Evolutionary conservation across 306 rosid genomes (phyloP).

Genomic region (Pterocarpus macrocarpus): DNA sequence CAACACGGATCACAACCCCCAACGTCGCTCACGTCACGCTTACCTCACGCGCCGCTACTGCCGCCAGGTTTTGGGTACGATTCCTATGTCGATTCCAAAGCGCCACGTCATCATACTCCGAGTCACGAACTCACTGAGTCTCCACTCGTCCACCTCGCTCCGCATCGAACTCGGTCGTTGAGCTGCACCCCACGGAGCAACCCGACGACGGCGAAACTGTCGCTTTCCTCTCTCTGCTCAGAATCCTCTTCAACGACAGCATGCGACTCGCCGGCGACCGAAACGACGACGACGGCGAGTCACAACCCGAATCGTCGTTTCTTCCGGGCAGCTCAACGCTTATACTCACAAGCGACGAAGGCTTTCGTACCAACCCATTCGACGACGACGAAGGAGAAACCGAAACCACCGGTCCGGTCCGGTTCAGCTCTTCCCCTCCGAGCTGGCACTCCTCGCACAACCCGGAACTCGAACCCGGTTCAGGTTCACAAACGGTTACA

Average conservation of each 20-base stretch:
- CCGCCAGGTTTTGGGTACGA: not conserved
- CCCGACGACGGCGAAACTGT: constrained; percentile 56
- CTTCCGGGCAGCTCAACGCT: constrained; percentile 60
- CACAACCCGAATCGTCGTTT: constrained; percentile 41
- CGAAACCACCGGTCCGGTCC: constrained; percentile 11
- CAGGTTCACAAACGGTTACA: constrained; percentile 43
- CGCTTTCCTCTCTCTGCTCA: constrained; percentile 62
- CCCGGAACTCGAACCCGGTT: constrained; percentile 55
- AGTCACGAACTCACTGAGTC: constrained; percentile 51
- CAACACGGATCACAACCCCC: not conserved
- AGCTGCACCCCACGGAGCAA: constrained; percentile 39
- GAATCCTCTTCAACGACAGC: constrained; percentile 71
- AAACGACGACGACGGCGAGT: constrained; percentile 54
- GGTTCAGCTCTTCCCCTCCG: constrained; percentile 15
- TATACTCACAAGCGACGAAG: constrained; percentile 46
- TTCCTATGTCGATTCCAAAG: not conserved
- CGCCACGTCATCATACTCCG: constrained; percentile 32
- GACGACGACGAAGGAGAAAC: constrained; percentile 49
- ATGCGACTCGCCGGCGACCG: constrained; percentile 70
- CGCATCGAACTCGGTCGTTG: constrained; percentile 52
- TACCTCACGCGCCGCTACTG: not conserved
- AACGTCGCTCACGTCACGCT: not conserved
- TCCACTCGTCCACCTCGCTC: constrained; percentile 56
- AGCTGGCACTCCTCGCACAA: constrained; percentile 51
- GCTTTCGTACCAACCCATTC: constrained; percentile 39